A percentile compares a stretch with the other conserved stretches of the same genome.
phyloP scores from a whole-genome alignment of 169 alveolate genomes.

The Plasmodium cynomolgi region DNA sequence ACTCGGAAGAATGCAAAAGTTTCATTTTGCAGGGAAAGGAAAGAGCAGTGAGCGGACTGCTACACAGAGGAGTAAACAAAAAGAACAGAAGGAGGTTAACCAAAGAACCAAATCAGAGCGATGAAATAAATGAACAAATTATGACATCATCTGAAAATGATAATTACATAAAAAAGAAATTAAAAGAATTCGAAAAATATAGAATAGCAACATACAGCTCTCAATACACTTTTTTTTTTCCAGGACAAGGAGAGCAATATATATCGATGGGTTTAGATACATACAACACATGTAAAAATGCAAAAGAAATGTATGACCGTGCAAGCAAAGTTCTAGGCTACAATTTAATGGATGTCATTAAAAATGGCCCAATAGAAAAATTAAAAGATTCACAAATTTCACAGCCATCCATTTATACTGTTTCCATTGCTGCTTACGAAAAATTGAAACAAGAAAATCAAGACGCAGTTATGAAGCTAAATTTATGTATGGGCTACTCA shows the following conservation, averaged over 20 bases:
- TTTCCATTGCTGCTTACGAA: constrained; percentile 80
- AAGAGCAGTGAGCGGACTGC: not conserved
- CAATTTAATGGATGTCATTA: constrained; percentile 75
- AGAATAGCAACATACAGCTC: constrained; percentile 49
- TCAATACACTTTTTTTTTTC: constrained; percentile 77
- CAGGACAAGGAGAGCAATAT: constrained; percentile 84
- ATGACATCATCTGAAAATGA: constrained; percentile 64
- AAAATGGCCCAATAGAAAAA: constrained; percentile 78
- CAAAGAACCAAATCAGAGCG: not conserved
- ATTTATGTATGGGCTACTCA: constrained; percentile 78
- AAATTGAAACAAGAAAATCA: constrained; percentile 71
- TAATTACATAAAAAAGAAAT: constrained; percentile 31
- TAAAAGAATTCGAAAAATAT: constrained; percentile 68
- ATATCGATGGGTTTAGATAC: constrained; percentile 77
- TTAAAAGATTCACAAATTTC: constrained; percentile 75
- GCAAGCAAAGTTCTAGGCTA: constrained; percentile 79
- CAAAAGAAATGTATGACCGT: constrained; percentile 69
- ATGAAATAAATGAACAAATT: constrained; percentile 16
- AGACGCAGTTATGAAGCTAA: constrained; percentile 25
- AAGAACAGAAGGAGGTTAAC: not conserved
- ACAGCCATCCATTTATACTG: constrained; percentile 81
- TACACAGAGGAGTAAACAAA: not conserved
- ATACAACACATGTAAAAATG: constrained; percentile 52
- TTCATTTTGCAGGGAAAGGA: constrained; percentile 18
- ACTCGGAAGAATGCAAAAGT: not conserved